A percentile compares a stretch with the other conserved stretches of the same genome.
These are phyloP conservation scores for Cladosporium sp. DNA, from an alignment of 2,329 filamentous ascomycete genomes.

Conservation along the genomic window DNA sequence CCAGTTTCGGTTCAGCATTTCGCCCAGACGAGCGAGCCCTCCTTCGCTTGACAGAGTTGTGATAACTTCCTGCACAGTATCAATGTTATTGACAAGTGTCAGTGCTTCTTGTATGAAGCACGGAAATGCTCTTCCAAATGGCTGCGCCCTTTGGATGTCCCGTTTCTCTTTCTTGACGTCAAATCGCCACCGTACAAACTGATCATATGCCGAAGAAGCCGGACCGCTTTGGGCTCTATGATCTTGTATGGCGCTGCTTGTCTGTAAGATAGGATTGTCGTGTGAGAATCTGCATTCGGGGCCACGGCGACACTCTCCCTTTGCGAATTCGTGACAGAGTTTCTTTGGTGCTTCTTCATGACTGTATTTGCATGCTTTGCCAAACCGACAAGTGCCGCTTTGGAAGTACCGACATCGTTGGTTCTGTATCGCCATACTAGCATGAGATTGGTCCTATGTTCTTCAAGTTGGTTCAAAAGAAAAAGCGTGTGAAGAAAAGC, in stretches of 20 bases:
- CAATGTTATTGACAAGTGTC: constrained; percentile 14
- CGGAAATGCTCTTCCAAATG: constrained; percentile 11
- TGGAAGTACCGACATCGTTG: not conserved
- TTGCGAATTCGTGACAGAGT: not conserved
- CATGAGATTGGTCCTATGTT: not conserved
- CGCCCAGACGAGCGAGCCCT: constrained; percentile 19
- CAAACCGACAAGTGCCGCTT: not conserved
- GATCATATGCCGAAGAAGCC: not conserved
- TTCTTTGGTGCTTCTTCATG: not conserved
- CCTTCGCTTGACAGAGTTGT: constrained; percentile 17
- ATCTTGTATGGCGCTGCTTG: not conserved
- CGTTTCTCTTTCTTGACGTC: constrained; percentile 13
- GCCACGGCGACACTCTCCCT: not conserved
- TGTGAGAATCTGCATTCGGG: not conserved
- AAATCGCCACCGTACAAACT: constrained; percentile 13
- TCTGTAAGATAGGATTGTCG: not conserved
- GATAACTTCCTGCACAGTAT: constrained; percentile 22
- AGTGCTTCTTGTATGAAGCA: constrained; percentile 19
- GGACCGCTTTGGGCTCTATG: not conserved
- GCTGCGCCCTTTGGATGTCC: not conserved
- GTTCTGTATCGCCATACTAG: not conserved
- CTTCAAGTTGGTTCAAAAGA: not conserved
- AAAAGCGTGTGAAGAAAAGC: not conserved
- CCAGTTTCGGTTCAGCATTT: constrained; percentile 12
- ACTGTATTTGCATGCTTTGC: not conserved